These are phyloP conservation scores for Rhizopogon vesiculosus DNA, from an alignment of 768 basidiomycete genomes.

Conservation along the genomic window DNA sequence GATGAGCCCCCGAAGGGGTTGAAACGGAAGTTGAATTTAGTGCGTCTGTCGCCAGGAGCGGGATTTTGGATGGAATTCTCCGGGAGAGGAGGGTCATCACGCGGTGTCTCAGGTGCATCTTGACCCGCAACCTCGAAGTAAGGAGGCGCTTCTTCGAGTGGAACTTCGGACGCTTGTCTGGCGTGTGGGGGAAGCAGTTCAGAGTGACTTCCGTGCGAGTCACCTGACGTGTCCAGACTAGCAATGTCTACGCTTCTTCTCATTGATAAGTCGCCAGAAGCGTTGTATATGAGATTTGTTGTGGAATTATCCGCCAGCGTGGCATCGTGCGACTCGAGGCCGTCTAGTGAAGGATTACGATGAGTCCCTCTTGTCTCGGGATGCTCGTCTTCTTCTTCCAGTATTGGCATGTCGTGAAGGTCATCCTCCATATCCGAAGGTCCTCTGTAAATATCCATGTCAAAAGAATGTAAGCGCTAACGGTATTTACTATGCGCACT, in stretches of 20 bases:
- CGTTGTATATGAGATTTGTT: slow-evolving; percentile 14
- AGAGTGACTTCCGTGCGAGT: slow-evolving; percentile 15
- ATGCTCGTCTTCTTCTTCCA: slow-evolving; percentile 20
- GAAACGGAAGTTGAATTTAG: slow-evolving; percentile 47
- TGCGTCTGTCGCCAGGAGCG: slow-evolving; percentile 26
- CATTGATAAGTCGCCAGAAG: background rate
- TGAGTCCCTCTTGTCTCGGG: slow-evolving; percentile 4
- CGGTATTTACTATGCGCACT: slow-evolving; percentile 27
- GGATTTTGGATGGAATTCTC: background rate
- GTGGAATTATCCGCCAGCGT: slow-evolving; percentile 15
- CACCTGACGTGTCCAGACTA: slow-evolving; percentile 14
- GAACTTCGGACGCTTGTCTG: slow-evolving; percentile 21
- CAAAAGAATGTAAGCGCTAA: background rate
- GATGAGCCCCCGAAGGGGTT: slow-evolving; percentile 31
- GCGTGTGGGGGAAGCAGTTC: slow-evolving; percentile 16
- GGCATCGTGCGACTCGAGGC: slow-evolving; percentile 20
- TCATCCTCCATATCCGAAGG: slow-evolving; percentile 23
- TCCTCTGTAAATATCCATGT: slow-evolving; percentile 13
- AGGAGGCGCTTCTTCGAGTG: slow-evolving; percentile 61
- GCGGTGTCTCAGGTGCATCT: slow-evolving; percentile 7
- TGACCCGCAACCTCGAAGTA: slow-evolving; percentile 54
- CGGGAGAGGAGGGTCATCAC: slow-evolving; percentile 11
- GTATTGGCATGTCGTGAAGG: slow-evolving; percentile 10
- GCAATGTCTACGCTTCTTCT: slow-evolving; percentile 12
- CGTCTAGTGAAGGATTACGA: slow-evolving; percentile 17